Evolutionary conservation across 2,329 filamentous ascomycete species (phyloP).

Genomic region (Arthroderma sp.): DNA sequence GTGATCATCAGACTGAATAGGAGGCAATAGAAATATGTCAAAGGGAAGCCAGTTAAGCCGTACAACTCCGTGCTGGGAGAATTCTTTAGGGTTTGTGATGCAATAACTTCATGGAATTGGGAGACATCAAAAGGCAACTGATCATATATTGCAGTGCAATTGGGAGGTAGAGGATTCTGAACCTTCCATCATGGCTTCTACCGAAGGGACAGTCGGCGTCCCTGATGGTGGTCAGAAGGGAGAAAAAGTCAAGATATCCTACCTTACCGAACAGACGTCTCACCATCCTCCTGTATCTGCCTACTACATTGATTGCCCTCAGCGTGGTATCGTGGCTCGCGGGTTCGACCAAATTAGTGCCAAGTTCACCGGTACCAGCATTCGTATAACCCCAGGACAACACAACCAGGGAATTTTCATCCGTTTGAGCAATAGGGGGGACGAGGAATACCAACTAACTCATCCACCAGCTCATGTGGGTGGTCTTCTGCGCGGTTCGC

Average conservation of each 20-base stretch:
- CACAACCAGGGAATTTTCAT: conserved; percentile 96
- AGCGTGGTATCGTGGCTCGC: conserved; percentile 72
- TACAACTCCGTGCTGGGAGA: conserved; percentile 96
- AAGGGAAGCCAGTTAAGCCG: conserved; percentile 95
- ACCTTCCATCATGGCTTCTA: conserved; percentile 42
- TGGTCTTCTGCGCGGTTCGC: conserved; percentile 71
- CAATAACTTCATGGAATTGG: not conserved
- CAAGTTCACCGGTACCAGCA: conserved; percentile 91
- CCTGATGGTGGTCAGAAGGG: conserved; percentile 9
- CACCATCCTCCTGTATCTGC: conserved; percentile 96
- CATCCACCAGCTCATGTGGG: conserved; percentile 90
- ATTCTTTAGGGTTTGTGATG: conserved; percentile 69
- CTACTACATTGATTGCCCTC: conserved; percentile 84
- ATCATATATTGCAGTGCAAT: conserved; percentile 52
- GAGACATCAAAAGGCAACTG: conserved; percentile 5
- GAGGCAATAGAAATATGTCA: conserved; percentile 68
- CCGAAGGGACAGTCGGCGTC: conserved; percentile 5
- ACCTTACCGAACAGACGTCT: conserved; percentile 93
- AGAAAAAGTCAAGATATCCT: conserved; percentile 63
- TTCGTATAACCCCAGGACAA: conserved; percentile 80
- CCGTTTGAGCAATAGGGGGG: conserved; percentile 60
- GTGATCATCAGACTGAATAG: conserved; percentile 10
- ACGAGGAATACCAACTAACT: conserved; percentile 89
- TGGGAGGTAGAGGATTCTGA: conserved; percentile 81
- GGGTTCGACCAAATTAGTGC: conserved; percentile 95